Evolutionary conservation across 345 rosid genomes (phyloP).

Genomic region (Gossypium australe): DNA sequence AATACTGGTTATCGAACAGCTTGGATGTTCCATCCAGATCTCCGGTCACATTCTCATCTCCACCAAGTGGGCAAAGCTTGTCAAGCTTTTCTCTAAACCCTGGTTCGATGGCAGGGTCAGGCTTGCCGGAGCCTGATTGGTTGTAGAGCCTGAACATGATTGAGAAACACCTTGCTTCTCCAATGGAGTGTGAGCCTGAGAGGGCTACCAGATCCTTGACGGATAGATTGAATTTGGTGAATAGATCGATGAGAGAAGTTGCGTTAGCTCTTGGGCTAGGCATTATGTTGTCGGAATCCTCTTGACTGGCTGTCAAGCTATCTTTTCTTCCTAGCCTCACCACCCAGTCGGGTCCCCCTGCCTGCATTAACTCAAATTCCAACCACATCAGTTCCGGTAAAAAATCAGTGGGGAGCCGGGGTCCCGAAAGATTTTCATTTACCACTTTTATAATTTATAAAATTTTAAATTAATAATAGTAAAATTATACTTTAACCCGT

Average conservation of each 20-base stretch:
- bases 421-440: too few relatives aligned
- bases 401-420: too few relatives aligned
- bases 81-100: constrained; percentile 42
- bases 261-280: constrained; percentile 92
- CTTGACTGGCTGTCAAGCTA: constrained; percentile 75
- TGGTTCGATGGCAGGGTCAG: constrained; percentile 66
- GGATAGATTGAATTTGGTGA: constrained; percentile 57
- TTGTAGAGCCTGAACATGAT: constrained; percentile 82
- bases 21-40: constrained; percentile 68
- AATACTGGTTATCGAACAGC: constrained; percentile 67
- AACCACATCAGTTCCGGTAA: too few relatives aligned
- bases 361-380: constrained; percentile 27
- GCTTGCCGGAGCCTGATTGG: constrained; percentile 69
- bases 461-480: too few relatives aligned
- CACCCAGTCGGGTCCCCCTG: constrained; percentile 83
- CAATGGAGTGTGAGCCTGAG: constrained; percentile 93
- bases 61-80: constrained; percentile 65
- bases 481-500: too few relatives aligned
- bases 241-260: constrained; percentile 51
- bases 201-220: constrained; percentile 79
- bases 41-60: constrained; percentile 64
- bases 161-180: constrained; percentile 83
- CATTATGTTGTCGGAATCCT: constrained; percentile 62
- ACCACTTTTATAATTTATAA: too few relatives aligned
- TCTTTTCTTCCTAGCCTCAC: constrained; percentile 81